These are phyloP conservation scores for Mrakia gelida DNA, from an alignment of 768 basidiomycete species.

Conservation along the genomic window DNA sequence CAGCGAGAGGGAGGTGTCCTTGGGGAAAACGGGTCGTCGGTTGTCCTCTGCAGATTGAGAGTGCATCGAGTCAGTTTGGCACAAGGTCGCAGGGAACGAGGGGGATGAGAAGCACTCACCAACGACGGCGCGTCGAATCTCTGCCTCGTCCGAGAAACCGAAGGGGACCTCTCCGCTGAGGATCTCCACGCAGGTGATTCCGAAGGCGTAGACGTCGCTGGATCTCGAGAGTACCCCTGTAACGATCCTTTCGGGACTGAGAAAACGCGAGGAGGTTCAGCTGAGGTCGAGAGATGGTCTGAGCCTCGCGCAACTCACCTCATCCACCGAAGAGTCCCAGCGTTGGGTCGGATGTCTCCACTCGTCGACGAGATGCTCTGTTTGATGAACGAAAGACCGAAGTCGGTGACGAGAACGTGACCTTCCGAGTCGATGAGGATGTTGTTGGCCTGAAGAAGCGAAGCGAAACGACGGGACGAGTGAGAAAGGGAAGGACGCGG, in stretches of 20 bases:
- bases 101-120: no score
- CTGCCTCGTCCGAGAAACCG: constrained; percentile 39
- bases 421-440: constrained; percentile 66
- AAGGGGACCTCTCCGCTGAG: constrained; percentile 33
- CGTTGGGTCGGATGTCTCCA: constrained; percentile 51
- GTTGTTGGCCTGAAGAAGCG: constrained; percentile 55
- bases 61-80: no score
- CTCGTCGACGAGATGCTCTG: constrained; percentile 59
- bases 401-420: constrained; percentile 71
- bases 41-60: not conserved
- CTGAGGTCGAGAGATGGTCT: no score
- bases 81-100: no score
- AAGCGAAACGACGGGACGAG: constrained; percentile 33
- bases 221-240: constrained; percentile 51
- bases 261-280: not conserved
- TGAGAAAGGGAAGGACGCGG: not conserved
- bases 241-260: constrained; percentile 12
- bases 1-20: constrained; percentile 27
- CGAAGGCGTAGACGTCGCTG: constrained; percentile 66
- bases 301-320: not conserved
- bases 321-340: constrained; percentile 66
- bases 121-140: constrained; percentile 49
- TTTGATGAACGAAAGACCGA: constrained; percentile 77
- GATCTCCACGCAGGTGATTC: constrained; percentile 59
- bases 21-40: constrained; percentile 34